These are phyloP conservation scores for Gentiana straminea DNA, from an alignment of 257 asterid species.

Conservation along the genomic window DNA sequence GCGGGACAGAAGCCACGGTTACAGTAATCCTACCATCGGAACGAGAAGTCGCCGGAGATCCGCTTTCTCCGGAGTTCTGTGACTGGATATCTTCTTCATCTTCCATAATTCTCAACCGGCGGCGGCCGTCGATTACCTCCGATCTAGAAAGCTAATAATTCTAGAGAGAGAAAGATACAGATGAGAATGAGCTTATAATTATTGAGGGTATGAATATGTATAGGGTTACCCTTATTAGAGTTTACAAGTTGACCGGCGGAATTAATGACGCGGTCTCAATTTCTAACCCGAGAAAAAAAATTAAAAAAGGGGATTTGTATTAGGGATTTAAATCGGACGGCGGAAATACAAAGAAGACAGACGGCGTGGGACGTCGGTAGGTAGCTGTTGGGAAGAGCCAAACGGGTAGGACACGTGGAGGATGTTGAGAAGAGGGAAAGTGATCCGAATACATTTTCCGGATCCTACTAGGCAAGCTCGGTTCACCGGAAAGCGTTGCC, in stretches of 20 bases:
- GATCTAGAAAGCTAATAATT: conserved; percentile 4
- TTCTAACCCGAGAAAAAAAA: not conserved
- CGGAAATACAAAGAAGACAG: too few relatives aligned
- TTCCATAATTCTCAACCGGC: conserved; percentile 25
- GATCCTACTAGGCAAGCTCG: too few relatives aligned
- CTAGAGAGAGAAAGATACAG: not conserved
- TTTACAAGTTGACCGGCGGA: conserved; percentile 22
- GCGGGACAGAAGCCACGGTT: conserved; percentile 55
- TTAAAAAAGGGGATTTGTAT: not conserved
- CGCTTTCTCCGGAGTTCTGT: conserved; percentile 20
- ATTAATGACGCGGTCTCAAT: conserved; percentile 9
- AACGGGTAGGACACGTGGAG: too few relatives aligned
- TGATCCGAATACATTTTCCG: too few relatives aligned
- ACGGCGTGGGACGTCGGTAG: too few relatives aligned
- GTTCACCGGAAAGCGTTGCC: too few relatives aligned
- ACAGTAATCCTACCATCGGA: conserved; percentile 59
- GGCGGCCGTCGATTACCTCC: not conserved
- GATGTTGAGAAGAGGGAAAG: too few relatives aligned
- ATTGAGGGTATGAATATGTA: not conserved
- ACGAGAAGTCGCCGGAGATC: conserved; percentile 26
- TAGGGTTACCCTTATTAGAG: not conserved
- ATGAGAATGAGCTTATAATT: conserved; percentile 1
- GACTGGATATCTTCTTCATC: conserved; percentile 55
- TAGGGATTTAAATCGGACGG: too few relatives aligned
- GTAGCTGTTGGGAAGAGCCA: too few relatives aligned